Conservation (phyloP, 2,329 filamentous ascomycete species). For the Botrytis byssoidea region DNA sequence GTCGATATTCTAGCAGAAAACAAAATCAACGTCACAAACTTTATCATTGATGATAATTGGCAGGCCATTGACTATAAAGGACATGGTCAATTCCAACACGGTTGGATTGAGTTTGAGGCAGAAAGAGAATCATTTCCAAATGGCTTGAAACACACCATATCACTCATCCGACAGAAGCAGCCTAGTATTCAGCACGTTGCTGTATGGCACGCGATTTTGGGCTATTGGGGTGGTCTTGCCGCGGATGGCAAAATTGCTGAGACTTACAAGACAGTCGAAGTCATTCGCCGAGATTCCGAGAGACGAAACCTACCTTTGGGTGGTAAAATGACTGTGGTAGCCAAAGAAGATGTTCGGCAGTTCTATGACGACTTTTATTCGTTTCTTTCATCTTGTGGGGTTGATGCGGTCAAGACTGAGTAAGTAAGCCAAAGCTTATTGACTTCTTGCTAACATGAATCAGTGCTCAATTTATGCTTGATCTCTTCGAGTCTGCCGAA, state of each 20-base stretch:
- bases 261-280: conserved; percentile 71
- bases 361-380: conserved; percentile 92
- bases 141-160: conserved; percentile 71
- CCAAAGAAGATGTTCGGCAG: conserved; percentile 66
- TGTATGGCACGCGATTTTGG: conserved; percentile 87
- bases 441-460: conserved; percentile 7
- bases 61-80: conserved; percentile 65
- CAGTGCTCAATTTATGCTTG: conserved; percentile 78
- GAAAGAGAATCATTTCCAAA: conserved; percentile 74
- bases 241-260: conserved; percentile 70
- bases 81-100: conserved; percentile 54
- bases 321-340: conserved; percentile 70
- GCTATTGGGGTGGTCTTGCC: conserved; percentile 90
- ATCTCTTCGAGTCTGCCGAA: conserved; percentile 66
- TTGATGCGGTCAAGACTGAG: conserved; percentile 91
- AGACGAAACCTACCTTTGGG: conserved; percentile 52
- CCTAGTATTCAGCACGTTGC: conserved; percentile 78
- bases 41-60: conserved; percentile 99
- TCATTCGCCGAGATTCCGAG: conserved; percentile 50
- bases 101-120: conserved; percentile 85
- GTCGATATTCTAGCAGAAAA: conserved; percentile 68
- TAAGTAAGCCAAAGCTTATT: conserved; percentile 20
- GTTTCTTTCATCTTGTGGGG: conserved; percentile 70
- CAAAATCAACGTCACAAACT: conserved; percentile 73
- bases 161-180: conserved; percentile 65